These are phyloP conservation scores for Starmerella floricola DNA, from an alignment of 805 yeast species.

Conservation along the genomic window DNA sequence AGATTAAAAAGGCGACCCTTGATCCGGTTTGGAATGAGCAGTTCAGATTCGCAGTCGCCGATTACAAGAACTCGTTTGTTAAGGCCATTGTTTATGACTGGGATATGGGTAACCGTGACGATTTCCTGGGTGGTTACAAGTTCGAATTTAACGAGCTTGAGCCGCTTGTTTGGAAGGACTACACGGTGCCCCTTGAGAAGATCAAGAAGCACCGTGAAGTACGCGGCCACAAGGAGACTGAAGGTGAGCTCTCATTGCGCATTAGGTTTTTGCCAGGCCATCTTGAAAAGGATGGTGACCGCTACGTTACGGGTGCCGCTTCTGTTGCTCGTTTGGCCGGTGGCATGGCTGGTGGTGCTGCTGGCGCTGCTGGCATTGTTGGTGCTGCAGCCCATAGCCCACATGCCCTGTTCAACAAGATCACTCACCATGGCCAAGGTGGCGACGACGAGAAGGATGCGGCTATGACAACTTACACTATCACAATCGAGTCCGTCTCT, in stretches of 20 bases:
- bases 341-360: conserved; percentile 27
- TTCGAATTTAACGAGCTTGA: conserved; percentile 47
- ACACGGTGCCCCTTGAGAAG: conserved; percentile 39
- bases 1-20: conserved; percentile 72
- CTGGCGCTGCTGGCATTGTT: conserved; percentile 35
- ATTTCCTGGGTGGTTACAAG: conserved; percentile 55
- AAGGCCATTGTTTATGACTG: conserved; percentile 60
- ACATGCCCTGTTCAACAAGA: conserved; percentile 33
- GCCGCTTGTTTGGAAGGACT: conserved; percentile 42
- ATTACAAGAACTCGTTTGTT: conserved; percentile 12
- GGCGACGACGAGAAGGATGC: conserved; percentile 15
- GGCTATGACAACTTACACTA: conserved; percentile 11
- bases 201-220: conserved; percentile 33
- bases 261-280: conserved; percentile 61
- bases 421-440: conserved; percentile 23
- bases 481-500: conserved; percentile 16
- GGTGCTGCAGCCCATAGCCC: conserved; percentile 32
- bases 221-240: conserved; percentile 37
- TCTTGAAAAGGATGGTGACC: conserved; percentile 29
- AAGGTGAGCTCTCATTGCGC: conserved; percentile 50
- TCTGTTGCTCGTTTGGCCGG: conserved; percentile 22
- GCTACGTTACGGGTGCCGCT: conserved; percentile 17
- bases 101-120: conserved; percentile 89
- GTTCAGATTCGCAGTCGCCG: conserved; percentile 27
- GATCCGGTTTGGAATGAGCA: conserved; percentile 83